These are phyloP conservation scores for Colletotrichum chrysophilum DNA, from an alignment of 2,329 filamentous ascomycete species.

Conservation along the genomic window DNA sequence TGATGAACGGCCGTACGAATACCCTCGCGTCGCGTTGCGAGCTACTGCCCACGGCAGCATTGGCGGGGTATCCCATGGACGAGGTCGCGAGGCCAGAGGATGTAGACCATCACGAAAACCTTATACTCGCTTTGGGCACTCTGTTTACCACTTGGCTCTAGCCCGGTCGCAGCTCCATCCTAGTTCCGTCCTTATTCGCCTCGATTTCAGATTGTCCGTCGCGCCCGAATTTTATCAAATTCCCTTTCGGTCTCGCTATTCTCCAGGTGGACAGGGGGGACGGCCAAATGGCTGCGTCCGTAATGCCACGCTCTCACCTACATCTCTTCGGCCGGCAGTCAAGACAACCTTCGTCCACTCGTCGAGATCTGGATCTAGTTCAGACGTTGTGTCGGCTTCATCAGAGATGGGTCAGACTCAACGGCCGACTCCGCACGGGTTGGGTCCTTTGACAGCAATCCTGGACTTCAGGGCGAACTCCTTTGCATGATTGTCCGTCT, in stretches of 20 bases:
- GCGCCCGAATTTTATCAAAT: not conserved
- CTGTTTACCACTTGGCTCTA: not conserved
- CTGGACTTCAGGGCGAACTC: not conserved
- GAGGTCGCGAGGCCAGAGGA: not conserved
- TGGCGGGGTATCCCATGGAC: not conserved
- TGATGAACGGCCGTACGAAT: not conserved
- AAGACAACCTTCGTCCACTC: not conserved
- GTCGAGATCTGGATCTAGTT: not conserved
- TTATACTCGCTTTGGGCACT: slow-evolving; percentile 9
- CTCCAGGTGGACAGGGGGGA: not conserved
- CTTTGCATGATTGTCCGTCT: not conserved
- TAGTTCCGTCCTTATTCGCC: not conserved
- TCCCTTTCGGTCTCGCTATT: not conserved
- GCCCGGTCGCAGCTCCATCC: not conserved
- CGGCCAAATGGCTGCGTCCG: not conserved
- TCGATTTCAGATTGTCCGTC: not conserved
- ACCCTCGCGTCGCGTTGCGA: not conserved
- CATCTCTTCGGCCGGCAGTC: not conserved
- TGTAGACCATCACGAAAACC: not conserved
- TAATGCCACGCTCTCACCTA: not conserved
- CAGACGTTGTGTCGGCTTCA: not conserved
- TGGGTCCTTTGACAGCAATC: not conserved
- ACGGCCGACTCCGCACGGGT: not conserved
- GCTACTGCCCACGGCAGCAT: not conserved
- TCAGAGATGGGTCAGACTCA: not conserved